Evolutionary conservation across 2,329 filamentous ascomycete genomes (phyloP).

Genomic region (Fusarium bulbicola): DNA sequence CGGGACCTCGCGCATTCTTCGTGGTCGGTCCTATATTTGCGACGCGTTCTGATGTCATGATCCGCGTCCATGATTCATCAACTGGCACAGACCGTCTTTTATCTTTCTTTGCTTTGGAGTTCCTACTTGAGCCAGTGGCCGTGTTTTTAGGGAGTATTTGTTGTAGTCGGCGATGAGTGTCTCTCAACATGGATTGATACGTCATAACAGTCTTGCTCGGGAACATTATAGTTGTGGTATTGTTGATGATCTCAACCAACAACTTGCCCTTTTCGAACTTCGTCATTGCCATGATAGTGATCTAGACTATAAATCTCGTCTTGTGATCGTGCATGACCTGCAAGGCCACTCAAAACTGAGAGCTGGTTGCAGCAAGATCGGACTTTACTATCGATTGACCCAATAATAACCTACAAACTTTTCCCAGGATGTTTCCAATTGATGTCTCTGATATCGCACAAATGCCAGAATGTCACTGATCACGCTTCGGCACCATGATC

Average conservation of each 20-base stretch:
- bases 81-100: background rate
- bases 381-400: background rate
- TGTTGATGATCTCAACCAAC: background rate
- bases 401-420: background rate
- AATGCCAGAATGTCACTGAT: background rate
- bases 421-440: background rate
- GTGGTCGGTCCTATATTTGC: background rate
- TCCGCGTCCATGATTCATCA: conserved; percentile 31
- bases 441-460: background rate
- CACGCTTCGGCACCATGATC: background rate
- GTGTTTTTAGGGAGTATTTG: background rate
- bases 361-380: background rate
- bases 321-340: background rate
- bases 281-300: background rate
- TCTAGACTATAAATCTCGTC: background rate
- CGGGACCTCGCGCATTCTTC: conserved; percentile 10
- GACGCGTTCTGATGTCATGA: conserved; percentile 22
- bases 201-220: background rate
- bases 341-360: background rate
- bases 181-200: background rate
- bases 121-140: background rate
- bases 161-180: background rate
- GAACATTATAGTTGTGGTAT: background rate
- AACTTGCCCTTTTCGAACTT: background rate
- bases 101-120: conserved; percentile 15